Base-by-base conservation (phyloP, 2,329 filamentous ascomycete genomes). In the Hypoxylon sp. region DNA sequence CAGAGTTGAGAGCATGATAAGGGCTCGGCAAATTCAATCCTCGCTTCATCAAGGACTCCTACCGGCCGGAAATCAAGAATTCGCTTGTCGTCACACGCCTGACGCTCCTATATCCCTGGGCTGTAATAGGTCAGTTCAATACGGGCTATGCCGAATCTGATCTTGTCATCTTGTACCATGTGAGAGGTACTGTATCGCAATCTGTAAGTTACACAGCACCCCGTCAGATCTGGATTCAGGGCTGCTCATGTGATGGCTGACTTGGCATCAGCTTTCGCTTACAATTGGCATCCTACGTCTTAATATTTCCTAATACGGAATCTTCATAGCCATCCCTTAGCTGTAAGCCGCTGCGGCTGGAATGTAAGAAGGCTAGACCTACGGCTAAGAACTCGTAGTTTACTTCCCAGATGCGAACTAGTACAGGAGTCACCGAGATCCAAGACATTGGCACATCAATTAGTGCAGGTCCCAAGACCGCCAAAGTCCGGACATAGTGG, bases 361-460 rank as follows among this genome's bases (percentile, higher is more conserved):
- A 65, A 58, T 58, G 47, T n/a, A 42, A 37, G 22, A 47, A 14
- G 37, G n/a, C 46, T 33, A 14, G 46, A 59, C 14, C 13, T 19
- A 10, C 17, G 14, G 39, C 37, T 14, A 26, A 39, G 44, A 44
- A 37, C 33, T 54, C 10, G 17, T 33, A 42, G 3, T 22, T 5
- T 22, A n/a, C n/a, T 11, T 19, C 64, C 42, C 19, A 59, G 39
- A 50, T 39, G 22, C 22, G n/a, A 26, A 61, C 52, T 62, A 66
- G 53, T 31, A 58, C 5, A 53, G 24, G 1, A 53, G 37, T 50
- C 37, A 26, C 48, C 24, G 19, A 29, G 46, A 39, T 51, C 14
- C 19, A 46, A 53, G 29, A 46, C 47, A 44, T 42, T 42, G 58
- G 9, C 35, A 17, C 58, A 60, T 35, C 9, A 60, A 44, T 29